A percentile compares a stretch with the other conserved stretches of the same genome.
These are phyloP conservation scores for Cicer bijugum DNA, from an alignment of 306 rosid genomes.

Conservation along the genomic window DNA sequence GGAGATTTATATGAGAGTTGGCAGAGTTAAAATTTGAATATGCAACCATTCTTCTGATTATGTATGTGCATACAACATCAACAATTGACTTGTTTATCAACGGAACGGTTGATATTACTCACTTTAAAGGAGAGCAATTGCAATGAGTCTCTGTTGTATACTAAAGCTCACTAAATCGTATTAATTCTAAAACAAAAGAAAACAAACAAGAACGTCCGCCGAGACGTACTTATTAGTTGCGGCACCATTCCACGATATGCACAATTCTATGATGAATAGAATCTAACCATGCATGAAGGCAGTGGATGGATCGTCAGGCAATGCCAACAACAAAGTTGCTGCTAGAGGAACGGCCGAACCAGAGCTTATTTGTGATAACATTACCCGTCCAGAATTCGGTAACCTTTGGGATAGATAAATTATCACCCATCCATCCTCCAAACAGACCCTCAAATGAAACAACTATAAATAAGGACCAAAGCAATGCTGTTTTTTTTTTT, in stretches of 20 bases:
- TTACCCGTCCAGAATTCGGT: constrained; percentile 74
- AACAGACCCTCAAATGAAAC: constrained; percentile 71
- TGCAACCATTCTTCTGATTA: not conserved
- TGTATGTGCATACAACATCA: no score
- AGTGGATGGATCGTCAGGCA: constrained; percentile 76
- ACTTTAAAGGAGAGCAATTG: not conserved
- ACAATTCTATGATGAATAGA: constrained; percentile 71
- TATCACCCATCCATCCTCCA: constrained; percentile 89
- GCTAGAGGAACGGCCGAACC: constrained; percentile 80
- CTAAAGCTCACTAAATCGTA: not conserved
- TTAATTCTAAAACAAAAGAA: constrained; percentile 6
- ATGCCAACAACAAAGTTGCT: constrained; percentile 62
- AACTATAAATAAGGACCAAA: constrained; percentile 63
- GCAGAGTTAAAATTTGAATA: not conserved
- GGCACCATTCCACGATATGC: constrained; percentile 67
- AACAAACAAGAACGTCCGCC: not conserved
- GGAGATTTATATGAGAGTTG: not conserved
- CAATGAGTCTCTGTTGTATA: not conserved
- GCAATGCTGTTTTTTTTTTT: constrained; percentile 48
- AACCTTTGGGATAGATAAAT: constrained; percentile 52
- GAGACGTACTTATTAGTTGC: constrained; percentile 76
- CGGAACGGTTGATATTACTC: no score
- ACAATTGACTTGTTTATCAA: no score
- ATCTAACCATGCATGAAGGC: constrained; percentile 63
- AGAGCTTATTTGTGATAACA: constrained; percentile 80